Evolutionary conservation across 2,329 filamentous ascomycete species (phyloP), one percentile per base, ranked within the genome.

Genomic region (Cercospora nicotianae): DNA sequence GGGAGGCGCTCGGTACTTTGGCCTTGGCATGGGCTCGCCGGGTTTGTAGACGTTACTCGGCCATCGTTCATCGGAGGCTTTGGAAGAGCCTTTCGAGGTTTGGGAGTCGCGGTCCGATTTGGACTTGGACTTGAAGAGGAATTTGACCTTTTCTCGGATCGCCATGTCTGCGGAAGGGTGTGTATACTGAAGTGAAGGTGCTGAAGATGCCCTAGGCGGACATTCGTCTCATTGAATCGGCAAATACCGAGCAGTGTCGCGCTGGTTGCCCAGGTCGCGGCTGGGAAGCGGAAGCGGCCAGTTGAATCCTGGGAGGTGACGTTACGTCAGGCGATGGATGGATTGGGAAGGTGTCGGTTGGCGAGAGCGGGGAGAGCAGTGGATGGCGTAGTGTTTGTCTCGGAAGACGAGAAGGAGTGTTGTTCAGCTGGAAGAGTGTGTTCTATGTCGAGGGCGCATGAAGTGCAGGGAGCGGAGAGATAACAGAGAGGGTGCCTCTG

Each of bases 1-100:
- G 51, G 83, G 82, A 9, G 81, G 80, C 28, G 80, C 78, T 51
- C 83, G 80, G 74, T 85, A 85, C 70, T 85, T 85, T 18, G 82
- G 76, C 23, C 81, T 79, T 4, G 83, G 83, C 81, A 85, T 84
- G 67, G 82, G 79, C 76, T 85, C 83, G 74, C 82, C 83, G 6
- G 83, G 83, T 74, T 82, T 80, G 77, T 84, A 85, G 71, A 83
- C 80, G 67, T 82, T 81, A 73, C 77, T 79, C 20, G 82, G 79
- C 72, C 77, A 80, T 68, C 78, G 76, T 12, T 76, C 73, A 66
- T 73, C 69, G 42, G 76, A 77, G 30, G 75, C 68, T 64, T 70
- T 69, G 18, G 70, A 74, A 23, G 73, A 74, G 30, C 72, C 66
- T 45, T 72, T 73, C 61, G 73, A 73, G 48, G 75, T 68, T 59